Percentiles rank a stretch among this genome's conserved stretches.
phyloP scores from a whole-genome alignment of 2,329 filamentous ascomycete species.

The Orbilia brochopaga region DNA sequence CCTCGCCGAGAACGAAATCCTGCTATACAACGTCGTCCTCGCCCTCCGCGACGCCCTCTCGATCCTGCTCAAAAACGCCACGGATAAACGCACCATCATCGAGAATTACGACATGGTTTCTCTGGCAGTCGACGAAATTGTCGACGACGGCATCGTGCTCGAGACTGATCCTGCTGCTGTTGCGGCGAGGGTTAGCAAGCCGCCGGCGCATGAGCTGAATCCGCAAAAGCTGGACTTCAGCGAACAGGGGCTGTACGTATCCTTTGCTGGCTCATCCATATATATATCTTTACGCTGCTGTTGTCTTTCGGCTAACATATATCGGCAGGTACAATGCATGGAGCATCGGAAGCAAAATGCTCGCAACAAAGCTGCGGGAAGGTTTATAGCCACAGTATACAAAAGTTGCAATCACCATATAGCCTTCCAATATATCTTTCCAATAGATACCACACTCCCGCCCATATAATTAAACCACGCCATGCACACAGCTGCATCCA shows the following conservation, averaged over 20 bases:
- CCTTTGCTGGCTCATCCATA: not conserved
- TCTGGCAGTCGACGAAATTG: slow-evolving; percentile 91
- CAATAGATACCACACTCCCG: not conserved
- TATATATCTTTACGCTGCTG: not conserved
- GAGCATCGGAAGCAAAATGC: slow-evolving; percentile 42
- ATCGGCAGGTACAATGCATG: slow-evolving; percentile 32
- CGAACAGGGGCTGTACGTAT: slow-evolving; percentile 46
- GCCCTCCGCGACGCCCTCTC: slow-evolving; percentile 59
- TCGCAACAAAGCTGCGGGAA: slow-evolving; percentile 45
- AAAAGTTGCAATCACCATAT: slow-evolving; percentile 9
- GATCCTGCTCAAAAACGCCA: slow-evolving; percentile 63
- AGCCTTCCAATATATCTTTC: slow-evolving; percentile 11
- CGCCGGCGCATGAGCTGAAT: slow-evolving; percentile 76
- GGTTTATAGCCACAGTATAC: slow-evolving; percentile 20
- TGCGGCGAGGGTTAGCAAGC: slow-evolving; percentile 87
- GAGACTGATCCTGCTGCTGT: slow-evolving; percentile 97
- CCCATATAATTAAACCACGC: not conserved
- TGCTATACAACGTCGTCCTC: slow-evolving; percentile 92
- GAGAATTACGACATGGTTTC: slow-evolving; percentile 98
- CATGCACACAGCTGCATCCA: not conserved
- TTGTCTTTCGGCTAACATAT: not conserved
- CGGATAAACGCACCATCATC: slow-evolving; percentile 95
- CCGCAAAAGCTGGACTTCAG: slow-evolving; percentile 48
- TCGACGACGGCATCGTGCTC: slow-evolving; percentile 93
- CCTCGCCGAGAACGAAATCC: slow-evolving; percentile 92